Conservation (phyloP, 768 basidiomycete species). For the Kwoniella bestiolae region DNA sequence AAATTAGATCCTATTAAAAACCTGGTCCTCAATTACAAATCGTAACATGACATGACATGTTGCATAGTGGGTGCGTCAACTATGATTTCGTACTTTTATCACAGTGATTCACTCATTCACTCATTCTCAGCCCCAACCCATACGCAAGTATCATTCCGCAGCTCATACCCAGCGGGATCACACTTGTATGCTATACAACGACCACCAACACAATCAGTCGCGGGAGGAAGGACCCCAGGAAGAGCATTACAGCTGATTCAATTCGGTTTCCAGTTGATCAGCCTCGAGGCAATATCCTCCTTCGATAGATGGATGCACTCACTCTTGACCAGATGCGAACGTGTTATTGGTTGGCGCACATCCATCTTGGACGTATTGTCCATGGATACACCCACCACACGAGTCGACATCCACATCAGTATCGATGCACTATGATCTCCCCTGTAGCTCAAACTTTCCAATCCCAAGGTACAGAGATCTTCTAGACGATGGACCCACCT, state of each 20-base stretch:
- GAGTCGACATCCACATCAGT: background rate
- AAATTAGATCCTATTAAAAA: too few species aligned
- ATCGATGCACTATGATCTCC: slow-evolving; percentile 2
- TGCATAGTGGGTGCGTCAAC: background rate
- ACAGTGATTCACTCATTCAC: background rate
- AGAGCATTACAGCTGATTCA: background rate
- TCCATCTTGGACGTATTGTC: background rate
- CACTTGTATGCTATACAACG: background rate
- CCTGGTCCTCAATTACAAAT: too few species aligned
- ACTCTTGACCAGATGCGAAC: background rate
- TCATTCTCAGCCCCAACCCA: background rate
- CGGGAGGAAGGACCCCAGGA: background rate
- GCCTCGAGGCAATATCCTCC: background rate
- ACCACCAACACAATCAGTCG: background rate
- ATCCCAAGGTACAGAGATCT: too few species aligned
- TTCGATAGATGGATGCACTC: background rate
- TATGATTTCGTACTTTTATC: too few species aligned
- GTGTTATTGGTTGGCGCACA: background rate
- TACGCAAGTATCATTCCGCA: background rate
- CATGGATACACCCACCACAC: background rate
- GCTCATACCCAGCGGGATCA: background rate
- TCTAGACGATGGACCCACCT: background rate
- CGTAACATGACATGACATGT: background rate
- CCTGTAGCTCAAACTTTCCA: too few species aligned
- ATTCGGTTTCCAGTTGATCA: background rate